Conservation (phyloP, 2,329 filamentous ascomycete species). For the Talaromyces islandicus region DNA sequence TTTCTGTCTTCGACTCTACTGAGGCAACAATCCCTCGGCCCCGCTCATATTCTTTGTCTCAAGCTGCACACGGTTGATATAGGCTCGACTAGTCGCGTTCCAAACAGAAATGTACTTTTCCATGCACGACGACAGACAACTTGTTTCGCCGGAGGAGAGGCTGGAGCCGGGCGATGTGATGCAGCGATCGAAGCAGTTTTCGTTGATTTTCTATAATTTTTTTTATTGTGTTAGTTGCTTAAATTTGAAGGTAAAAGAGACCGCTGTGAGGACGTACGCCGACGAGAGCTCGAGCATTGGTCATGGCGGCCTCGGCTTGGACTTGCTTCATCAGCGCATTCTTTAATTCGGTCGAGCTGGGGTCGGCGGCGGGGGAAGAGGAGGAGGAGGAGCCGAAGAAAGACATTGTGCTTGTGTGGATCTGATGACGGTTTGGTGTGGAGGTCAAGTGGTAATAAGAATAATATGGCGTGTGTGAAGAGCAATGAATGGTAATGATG, state of each 20-base stretch:
- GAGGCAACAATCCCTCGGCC: background rate
- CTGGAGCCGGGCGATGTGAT: slow-evolving; percentile 61
- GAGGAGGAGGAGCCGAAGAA: slow-evolving; percentile 32
- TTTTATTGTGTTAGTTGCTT: slow-evolving; percentile 24
- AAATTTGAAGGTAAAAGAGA: background rate
- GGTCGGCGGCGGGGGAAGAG: slow-evolving; percentile 17
- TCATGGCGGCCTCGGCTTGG: slow-evolving; percentile 58
- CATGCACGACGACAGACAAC: slow-evolving; percentile 71
- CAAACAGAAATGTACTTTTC: slow-evolving; percentile 79
- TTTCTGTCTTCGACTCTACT: background rate
- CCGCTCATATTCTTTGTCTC: slow-evolving; percentile 50
- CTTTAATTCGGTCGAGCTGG: slow-evolving; percentile 34
- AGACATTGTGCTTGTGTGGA: slow-evolving; percentile 24
- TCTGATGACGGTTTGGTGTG: background rate
- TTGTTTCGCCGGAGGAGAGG: slow-evolving; percentile 61
- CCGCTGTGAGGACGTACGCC: slow-evolving; percentile 46
- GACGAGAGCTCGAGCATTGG: slow-evolving; percentile 65
- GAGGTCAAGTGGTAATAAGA: too few species aligned
- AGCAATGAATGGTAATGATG: background rate
- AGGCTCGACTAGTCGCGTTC: slow-evolving; percentile 67
- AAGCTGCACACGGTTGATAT: slow-evolving; percentile 53
- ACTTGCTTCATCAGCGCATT: slow-evolving; percentile 59
- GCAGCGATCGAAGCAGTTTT: slow-evolving; percentile 75
- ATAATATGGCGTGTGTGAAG: background rate
- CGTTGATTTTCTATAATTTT: slow-evolving; percentile 80